These are phyloP conservation scores for Boletus sp. DNA, from an alignment of 768 basidiomycete species.

Conservation along the genomic window DNA sequence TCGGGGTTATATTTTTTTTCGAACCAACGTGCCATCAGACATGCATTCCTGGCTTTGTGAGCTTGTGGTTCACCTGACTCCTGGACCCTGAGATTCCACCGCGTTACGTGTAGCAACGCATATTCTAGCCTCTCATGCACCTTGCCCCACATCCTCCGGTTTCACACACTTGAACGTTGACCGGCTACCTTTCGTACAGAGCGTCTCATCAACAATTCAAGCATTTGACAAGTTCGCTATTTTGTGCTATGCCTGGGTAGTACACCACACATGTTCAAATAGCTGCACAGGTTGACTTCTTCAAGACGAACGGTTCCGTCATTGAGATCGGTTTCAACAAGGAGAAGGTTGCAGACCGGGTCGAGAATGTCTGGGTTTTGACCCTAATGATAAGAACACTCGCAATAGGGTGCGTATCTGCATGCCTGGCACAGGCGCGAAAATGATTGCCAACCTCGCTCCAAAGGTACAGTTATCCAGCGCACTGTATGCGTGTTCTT, in stretches of 20 bases:
- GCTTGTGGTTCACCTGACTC: too few species aligned
- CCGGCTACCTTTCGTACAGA: too few species aligned
- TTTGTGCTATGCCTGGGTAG: too few species aligned
- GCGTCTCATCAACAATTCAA: neutral
- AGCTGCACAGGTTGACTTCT: slow-evolving; percentile 44
- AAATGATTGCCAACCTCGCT: slow-evolving; percentile 45
- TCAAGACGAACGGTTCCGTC: too few species aligned
- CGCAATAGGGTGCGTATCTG: slow-evolving; percentile 52
- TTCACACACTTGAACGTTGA: neutral
- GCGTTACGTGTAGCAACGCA: neutral
- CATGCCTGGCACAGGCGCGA: slow-evolving; percentile 43
- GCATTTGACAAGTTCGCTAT: slow-evolving; percentile 28
- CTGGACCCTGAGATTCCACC: neutral
- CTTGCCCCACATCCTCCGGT: neutral
- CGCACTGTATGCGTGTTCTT: neutral
- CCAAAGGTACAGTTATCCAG: slow-evolving; percentile 47
- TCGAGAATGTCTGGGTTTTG: slow-evolving; percentile 51
- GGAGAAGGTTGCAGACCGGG: slow-evolving; percentile 41
- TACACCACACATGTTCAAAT: neutral
- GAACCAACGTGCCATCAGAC: neutral
- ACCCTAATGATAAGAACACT: slow-evolving; percentile 53
- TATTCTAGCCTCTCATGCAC: neutral
- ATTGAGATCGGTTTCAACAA: too few species aligned
- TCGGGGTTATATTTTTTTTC: neutral
- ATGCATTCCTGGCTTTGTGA: neutral